phyloP scores from a whole-genome alignment of 2,329 filamentous ascomycete species.

The Neopestalotiopsis sp. region DNA sequence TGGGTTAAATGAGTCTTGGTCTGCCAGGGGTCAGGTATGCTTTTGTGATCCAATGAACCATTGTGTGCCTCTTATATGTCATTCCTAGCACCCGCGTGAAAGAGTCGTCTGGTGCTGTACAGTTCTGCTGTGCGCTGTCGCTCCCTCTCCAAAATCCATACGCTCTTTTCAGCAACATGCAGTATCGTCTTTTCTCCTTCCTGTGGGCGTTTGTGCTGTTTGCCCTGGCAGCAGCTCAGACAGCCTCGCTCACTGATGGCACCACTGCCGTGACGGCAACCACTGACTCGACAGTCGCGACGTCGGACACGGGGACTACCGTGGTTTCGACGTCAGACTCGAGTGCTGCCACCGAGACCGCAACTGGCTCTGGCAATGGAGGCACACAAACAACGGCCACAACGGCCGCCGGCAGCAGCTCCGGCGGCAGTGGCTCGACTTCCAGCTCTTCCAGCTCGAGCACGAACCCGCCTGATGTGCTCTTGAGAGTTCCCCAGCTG shows the following conservation, averaged over 20 bases:
- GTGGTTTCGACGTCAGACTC: slow-evolving; percentile 20
- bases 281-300: slow-evolving; percentile 20
- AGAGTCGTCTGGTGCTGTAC: background rate
- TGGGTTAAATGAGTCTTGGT: slow-evolving; percentile 17
- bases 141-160: slow-evolving; percentile 23
- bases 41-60: slow-evolving; percentile 4
- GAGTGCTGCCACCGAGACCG: slow-evolving; percentile 21
- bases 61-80: slow-evolving; percentile 26
- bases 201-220: slow-evolving; percentile 38
- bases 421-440: slow-evolving; percentile 27
- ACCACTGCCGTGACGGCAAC: slow-evolving; percentile 23
- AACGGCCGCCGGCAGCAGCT: slow-evolving; percentile 24
- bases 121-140: slow-evolving; percentile 17
- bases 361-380: slow-evolving; percentile 14
- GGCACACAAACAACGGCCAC: slow-evolving; percentile 18
- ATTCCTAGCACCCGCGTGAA: slow-evolving; percentile 21
- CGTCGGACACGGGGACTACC: slow-evolving; percentile 15
- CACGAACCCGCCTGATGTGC: slow-evolving; percentile 58
- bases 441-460: slow-evolving; percentile 34
- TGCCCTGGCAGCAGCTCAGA: slow-evolving; percentile 38
- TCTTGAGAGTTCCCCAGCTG: slow-evolving; percentile 62
- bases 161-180: slow-evolving; percentile 29
- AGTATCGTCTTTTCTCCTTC: slow-evolving; percentile 29
- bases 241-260: slow-evolving; percentile 33
- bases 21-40: background rate